phyloP scores from a whole-genome alignment of 345 rosid genomes.

The Eucalyptus brandiana region DNA sequence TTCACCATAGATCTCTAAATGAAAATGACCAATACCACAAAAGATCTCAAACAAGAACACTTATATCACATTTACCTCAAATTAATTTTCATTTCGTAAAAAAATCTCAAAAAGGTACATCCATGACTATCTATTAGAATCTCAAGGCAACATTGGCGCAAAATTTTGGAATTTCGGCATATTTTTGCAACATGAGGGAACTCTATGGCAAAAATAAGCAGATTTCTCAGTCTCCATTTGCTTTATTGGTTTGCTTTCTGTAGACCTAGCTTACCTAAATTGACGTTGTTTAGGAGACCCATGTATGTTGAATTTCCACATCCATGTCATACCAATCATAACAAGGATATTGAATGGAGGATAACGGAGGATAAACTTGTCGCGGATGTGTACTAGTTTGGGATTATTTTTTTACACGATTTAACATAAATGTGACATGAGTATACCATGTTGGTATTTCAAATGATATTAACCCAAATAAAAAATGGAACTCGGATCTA shows the following conservation, averaged over 20 bases:
- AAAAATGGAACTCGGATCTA: background rate
- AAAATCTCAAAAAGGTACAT: background rate
- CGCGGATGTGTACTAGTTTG: background rate
- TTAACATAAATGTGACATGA: background rate
- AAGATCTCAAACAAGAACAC: background rate
- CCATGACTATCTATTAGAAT: background rate
- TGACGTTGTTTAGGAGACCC: background rate
- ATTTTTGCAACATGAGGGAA: background rate
- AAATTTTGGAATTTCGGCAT: background rate
- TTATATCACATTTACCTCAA: background rate
- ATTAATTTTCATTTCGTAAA: fast-evolving
- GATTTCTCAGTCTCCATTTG: background rate
- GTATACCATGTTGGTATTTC: background rate
- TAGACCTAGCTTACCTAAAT: background rate
- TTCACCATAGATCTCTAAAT: background rate
- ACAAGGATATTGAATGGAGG: background rate
- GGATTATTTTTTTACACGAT: background rate
- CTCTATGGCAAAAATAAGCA: background rate
- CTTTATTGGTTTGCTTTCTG: background rate
- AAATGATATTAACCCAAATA: background rate
- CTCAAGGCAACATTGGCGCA: background rate
- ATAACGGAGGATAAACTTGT: background rate
- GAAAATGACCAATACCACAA: background rate
- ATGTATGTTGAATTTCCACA: background rate
- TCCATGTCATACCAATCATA: background rate